phyloP scores from a whole-genome alignment of 75 land plant species.

The Chamaecyparis obtusa region DNA sequence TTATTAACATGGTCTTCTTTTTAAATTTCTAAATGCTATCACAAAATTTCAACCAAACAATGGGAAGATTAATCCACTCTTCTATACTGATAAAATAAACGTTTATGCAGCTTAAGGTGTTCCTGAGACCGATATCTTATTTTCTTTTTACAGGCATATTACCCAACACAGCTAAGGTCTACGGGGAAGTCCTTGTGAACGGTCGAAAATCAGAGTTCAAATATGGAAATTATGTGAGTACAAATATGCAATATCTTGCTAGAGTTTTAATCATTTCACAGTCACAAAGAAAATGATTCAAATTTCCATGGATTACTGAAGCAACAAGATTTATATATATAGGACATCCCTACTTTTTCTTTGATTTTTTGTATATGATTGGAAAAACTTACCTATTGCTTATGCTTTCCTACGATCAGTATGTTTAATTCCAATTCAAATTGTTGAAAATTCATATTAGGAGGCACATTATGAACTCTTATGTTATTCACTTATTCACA shows the following conservation, averaged over 20 bases:
- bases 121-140: neutral
- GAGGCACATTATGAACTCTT: neutral
- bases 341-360: neutral
- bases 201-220: slow-evolving; percentile 26
- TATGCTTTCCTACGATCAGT: neutral
- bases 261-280: neutral
- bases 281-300: neutral
- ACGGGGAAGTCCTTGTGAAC: slow-evolving; percentile 32
- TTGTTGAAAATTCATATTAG: neutral
- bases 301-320: neutral
- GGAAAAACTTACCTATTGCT: neutral
- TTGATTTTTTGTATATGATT: neutral
- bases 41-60: neutral
- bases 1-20: neutral
- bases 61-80: neutral
- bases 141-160: slow-evolving; percentile 17
- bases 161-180: slow-evolving; percentile 25
- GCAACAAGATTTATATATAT: neutral
- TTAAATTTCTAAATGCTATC: neutral
- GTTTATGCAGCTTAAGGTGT: neutral
- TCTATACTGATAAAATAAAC: neutral
- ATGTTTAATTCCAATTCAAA: neutral
- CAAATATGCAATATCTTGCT: neutral
- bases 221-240: slow-evolving; percentile 29
- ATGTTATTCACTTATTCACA: neutral